phyloP scores from a whole-genome alignment of 306 rosid genomes.

The Gastrolobium villosum region DNA sequence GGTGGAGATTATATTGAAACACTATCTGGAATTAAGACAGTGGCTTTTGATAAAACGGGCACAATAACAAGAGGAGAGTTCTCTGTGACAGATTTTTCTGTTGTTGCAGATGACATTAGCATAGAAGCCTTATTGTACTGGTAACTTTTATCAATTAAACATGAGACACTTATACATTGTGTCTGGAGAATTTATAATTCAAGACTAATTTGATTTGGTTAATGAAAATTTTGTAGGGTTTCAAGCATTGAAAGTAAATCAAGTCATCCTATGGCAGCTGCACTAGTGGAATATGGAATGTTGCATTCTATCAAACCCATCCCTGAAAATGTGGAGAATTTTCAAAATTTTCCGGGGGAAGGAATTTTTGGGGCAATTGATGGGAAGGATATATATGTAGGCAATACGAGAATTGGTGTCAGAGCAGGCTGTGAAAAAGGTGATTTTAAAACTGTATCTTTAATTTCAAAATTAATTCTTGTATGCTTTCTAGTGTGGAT shows the following conservation, averaged over 20 bases:
- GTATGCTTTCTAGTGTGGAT: neutral
- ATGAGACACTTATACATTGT: neutral
- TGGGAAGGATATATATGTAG: slow-evolving; percentile 75
- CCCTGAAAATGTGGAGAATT: slow-evolving; percentile 76
- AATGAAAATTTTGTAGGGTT: slow-evolving; percentile 62
- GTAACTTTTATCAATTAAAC: slow-evolving; percentile 50
- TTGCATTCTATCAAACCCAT: slow-evolving; percentile 64
- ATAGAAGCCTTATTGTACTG: slow-evolving; percentile 71
- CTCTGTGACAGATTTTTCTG: slow-evolving; percentile 63
- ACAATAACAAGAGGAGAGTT: slow-evolving; percentile 90
- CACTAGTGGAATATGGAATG: slow-evolving; percentile 76
- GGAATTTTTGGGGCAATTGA: slow-evolving; percentile 79
- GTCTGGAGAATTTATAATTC: neutral
- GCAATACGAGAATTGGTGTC: slow-evolving; percentile 68
- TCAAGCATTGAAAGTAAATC: slow-evolving; percentile 95
- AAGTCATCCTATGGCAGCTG: slow-evolving; percentile 94
- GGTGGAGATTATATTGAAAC: slow-evolving; percentile 90
- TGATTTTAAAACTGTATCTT: slow-evolving; percentile 14
- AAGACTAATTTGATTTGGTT: slow-evolving; percentile 12
- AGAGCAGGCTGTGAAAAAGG: slow-evolving; percentile 74
- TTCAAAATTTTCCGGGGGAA: slow-evolving; percentile 87
- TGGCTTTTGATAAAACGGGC: slow-evolving; percentile 93
- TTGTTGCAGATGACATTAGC: slow-evolving; percentile 59
- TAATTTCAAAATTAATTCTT: neutral
- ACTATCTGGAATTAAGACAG: slow-evolving; percentile 69